Conservation (phyloP, 2,329 filamentous ascomycete genomes). For the Neonectria neomacrospora region DNA sequence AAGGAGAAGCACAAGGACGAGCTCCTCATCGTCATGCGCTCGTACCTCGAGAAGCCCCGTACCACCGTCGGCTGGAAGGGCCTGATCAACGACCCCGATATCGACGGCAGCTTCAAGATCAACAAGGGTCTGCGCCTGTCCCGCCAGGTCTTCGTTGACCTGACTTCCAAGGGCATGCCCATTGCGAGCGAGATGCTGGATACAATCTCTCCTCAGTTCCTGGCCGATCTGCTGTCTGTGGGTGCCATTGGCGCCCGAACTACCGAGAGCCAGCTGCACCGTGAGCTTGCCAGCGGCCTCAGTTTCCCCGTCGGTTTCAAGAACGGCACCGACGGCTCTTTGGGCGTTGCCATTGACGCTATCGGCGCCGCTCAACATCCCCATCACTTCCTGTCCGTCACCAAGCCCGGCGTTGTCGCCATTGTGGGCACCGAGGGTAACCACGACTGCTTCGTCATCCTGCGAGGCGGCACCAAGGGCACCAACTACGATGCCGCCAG, state of each 20-base stretch:
- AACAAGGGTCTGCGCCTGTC: constrained; percentile 94
- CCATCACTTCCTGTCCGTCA: constrained; percentile 97
- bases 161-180: constrained; percentile 93
- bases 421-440: constrained; percentile 96
- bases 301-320: constrained; percentile 99
- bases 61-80: constrained; percentile 99
- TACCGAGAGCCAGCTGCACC: constrained; percentile 94
- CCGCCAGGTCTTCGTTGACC: constrained; percentile 90
- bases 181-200: constrained; percentile 98
- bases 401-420: constrained; percentile 93
- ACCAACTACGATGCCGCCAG: constrained; percentile 93
- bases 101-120: constrained; percentile 98
- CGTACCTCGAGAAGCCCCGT: constrained; percentile 97
- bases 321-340: constrained; percentile 94
- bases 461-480: constrained; percentile 90
- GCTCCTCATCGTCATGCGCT: constrained; percentile 95
- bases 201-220: constrained; percentile 96
- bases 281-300: constrained; percentile 91
- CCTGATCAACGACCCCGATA: constrained; percentile 97
- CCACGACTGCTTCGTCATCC: constrained; percentile 96
- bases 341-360: constrained; percentile 92
- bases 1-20: constrained; percentile 91
- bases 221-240: constrained; percentile 90
- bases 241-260: constrained; percentile 96
- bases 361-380: constrained; percentile 92